Evolutionary conservation across 768 basidiomycete species (phyloP), one percentile per base, ranked within the genome.

Genomic region (Naganishia antarctica): DNA sequence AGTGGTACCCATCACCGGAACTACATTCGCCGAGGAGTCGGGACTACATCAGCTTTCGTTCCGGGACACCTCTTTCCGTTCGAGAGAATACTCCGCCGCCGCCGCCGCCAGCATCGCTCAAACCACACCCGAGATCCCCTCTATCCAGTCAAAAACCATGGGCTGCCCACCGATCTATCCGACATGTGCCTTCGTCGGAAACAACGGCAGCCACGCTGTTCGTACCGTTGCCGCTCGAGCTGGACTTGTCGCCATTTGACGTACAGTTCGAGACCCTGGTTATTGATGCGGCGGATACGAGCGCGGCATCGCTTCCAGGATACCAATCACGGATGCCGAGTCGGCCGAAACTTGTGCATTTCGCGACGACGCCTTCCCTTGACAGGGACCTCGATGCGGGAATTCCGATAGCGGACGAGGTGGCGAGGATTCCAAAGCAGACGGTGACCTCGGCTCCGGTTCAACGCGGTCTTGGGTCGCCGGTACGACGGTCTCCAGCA

Each of bases 311-410:
- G 34, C 34, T 37, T 37, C 34, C 34, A 37, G 9, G 26, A 12
- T 49, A 7, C 26, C 12, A 29, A 29, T 16, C 23, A 49, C 12
- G 48, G 31, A n/a, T 51, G 50, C 50, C 50, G 29, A 51, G 50
- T 51, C 28, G 31, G 2, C 50, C 50, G 31, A 51, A 51, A 21
- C n/a, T 51, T 1, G 50, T 51, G n/a, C 50, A 51, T 51, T 51
- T 51, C 50, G 50, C 50, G 15, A 51, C 50, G n/a, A 32, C 50
- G 18, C 50, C 50, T 4, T 51, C 50, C 26, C 21, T 49, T 2
- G 23, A 6, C 5, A 29, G 26, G 16, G 8, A 49, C 29, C 5
- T 16, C 25, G 48, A 49, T 4, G 26, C 25, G 6, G n/a, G 28
- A 25, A 18, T 13, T 6, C n/a, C n/a, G n/a, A n/a, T n/a, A n/a